Evolutionary conservation across 2,329 filamentous ascomycete genomes (phyloP).

Genomic region (Arthroderma sp.): DNA sequence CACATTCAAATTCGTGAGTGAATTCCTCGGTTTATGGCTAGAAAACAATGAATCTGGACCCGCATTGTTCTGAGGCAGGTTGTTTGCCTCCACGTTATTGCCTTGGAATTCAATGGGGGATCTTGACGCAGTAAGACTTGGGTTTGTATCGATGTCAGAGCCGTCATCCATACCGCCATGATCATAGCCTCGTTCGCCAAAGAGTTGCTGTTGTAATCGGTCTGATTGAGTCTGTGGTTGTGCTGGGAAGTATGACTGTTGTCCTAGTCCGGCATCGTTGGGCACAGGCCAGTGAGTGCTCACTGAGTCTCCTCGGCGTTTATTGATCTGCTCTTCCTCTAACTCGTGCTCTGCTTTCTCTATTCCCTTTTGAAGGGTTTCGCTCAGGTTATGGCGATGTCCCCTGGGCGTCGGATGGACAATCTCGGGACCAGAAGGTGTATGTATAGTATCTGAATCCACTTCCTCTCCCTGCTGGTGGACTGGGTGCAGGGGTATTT

Average conservation of each 20-base stretch:
- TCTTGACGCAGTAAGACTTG: conserved; percentile 47
- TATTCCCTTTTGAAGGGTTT: conserved; percentile 69
- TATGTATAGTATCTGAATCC: conserved; percentile 10
- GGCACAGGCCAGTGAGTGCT: conserved; percentile 26
- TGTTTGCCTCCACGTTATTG: background rate
- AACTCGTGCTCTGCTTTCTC: conserved; percentile 77
- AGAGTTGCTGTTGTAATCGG: conserved; percentile 23
- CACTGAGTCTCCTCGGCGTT: conserved; percentile 19
- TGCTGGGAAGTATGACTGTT: conserved; percentile 8
- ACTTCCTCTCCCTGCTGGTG: background rate
- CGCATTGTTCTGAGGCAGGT: background rate
- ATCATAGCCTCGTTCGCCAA: conserved; percentile 16
- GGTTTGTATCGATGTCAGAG: conserved; percentile 60
- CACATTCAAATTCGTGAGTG: conserved; percentile 70
- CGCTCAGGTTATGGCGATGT: conserved; percentile 59
- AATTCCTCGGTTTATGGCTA: conserved; percentile 56
- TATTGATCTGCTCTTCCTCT: conserved; percentile 67
- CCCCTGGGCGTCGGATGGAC: conserved; percentile 48
- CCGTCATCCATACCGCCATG: conserved; percentile 35
- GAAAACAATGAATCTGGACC: conserved; percentile 24
- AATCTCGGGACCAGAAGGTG: conserved; percentile 31
- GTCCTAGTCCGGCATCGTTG: conserved; percentile 16
- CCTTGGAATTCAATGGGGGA: conserved; percentile 18
- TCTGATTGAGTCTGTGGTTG: conserved; percentile 13
- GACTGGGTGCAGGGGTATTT: background rate